Percentiles rank a stretch among this genome's conserved stretches.
Evolutionary conservation across 129 eudicot genomes (phyloP).

Genomic region (Escallonia herrerae): DNA sequence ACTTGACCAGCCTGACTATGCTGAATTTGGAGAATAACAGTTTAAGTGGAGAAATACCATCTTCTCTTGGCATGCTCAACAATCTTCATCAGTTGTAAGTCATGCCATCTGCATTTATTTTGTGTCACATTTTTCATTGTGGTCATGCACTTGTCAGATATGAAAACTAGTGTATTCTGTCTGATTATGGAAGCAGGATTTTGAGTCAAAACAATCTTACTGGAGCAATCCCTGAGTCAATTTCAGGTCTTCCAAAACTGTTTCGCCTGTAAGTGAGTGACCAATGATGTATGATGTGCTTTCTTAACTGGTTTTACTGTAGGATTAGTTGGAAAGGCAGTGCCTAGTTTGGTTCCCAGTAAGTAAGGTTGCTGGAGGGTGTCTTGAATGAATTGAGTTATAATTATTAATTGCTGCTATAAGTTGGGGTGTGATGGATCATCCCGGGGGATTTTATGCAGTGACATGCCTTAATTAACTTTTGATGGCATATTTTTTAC

Average conservation of each 20-base stretch:
- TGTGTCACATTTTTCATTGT: not conserved
- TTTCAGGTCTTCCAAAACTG: conserved; percentile 65
- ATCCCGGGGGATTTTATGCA: not conserved
- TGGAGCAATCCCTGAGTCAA: conserved; percentile 78
- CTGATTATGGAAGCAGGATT: conserved; percentile 41
- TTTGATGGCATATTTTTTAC: conserved; percentile 12
- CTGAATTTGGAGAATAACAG: conserved; percentile 71
- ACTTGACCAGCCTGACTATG: conserved; percentile 66
- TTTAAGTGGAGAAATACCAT: conserved; percentile 83
- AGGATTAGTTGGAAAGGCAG: not conserved
- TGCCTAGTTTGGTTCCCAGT: not conserved
- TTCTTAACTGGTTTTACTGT: not conserved
- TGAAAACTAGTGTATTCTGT: too few relatives aligned
- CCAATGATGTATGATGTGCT: not conserved
- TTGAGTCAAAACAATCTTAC: conserved; percentile 75
- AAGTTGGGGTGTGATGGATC: conserved; percentile 5
- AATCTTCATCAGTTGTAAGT: conserved; percentile 75
- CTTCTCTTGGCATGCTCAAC: conserved; percentile 79
- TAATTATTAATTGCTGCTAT: not conserved
- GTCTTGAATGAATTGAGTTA: not conserved
- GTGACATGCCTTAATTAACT: not conserved
- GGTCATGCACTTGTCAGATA: not conserved
- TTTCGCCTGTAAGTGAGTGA: conserved; percentile 66
- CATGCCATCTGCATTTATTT: not conserved
- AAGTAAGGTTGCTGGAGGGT: conserved; percentile 5